A percentile compares a stretch with the other conserved stretches of the same genome.
phyloP scores from a whole-genome alignment of 352 stramenopile genomes.

The Phytophthora multivora region DNA sequence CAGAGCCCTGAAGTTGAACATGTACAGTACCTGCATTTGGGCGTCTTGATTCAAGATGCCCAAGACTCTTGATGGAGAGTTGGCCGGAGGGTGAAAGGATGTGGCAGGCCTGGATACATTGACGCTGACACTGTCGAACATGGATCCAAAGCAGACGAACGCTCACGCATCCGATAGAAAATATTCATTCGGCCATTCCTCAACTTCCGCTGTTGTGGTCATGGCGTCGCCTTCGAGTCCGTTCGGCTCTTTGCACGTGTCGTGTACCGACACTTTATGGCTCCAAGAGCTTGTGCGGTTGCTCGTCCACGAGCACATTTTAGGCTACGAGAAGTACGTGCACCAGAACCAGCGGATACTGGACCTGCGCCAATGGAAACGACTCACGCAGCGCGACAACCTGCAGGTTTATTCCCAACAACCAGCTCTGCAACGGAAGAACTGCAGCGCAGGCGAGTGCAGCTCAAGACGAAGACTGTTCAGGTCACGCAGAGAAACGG shows the following conservation, averaged over 20 bases:
- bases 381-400: slow-evolving; percentile 22
- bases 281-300: slow-evolving; percentile 28
- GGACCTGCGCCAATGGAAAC: slow-evolving; percentile 23
- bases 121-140: background rate
- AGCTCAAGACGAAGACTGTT: slow-evolving; percentile 4
- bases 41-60: background rate
- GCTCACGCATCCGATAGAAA: background rate
- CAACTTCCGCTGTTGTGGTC: slow-evolving; percentile 7
- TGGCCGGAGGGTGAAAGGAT: slow-evolving; percentile 6
- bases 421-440: slow-evolving; percentile 2
- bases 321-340: slow-evolving; percentile 27
- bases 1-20: background rate
- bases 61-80: slow-evolving; percentile 3
- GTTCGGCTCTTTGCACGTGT: slow-evolving; percentile 29
- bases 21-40: slow-evolving; percentile 4
- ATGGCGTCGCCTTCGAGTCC: slow-evolving; percentile 18
- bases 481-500: slow-evolving; percentile 11
- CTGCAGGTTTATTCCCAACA: slow-evolving; percentile 30
- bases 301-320: slow-evolving; percentile 22
- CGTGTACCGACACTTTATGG: slow-evolving; percentile 19
- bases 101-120: slow-evolving; percentile 10
- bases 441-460: slow-evolving; percentile 10
- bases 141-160: slow-evolving; percentile 16
- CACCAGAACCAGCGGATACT: slow-evolving; percentile 24
- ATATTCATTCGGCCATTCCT: slow-evolving; percentile 14